Base-by-base conservation (phyloP, 495 filamentous ascomycete species). In the Penicillium nucicola region DNA sequence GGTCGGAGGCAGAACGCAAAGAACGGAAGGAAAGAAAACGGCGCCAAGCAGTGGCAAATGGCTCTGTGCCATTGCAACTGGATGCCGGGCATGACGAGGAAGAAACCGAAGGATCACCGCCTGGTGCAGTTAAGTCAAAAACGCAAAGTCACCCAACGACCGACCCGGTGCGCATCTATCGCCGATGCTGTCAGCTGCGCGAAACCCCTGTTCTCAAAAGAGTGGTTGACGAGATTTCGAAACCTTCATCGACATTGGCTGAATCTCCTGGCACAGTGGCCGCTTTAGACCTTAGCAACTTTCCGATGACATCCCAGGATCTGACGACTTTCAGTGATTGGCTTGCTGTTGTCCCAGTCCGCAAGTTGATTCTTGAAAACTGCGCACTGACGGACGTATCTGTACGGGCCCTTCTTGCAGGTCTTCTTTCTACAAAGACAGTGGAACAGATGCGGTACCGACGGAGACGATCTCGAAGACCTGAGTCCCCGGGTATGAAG, bases 81-180 rank as follows among this genome's bases (percentile, higher is more conserved):
- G 75, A 81, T 36, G 68, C 80, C 46, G 84, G 88, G 23, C 64
- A 71, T 44, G 69, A 71, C 18, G 72, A 71, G 22, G 81, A 85
- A 53, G 80, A 69, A 48, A 3, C 52, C 28, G 61, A 45, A 28
- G 37, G 57, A 13, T 53, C 66, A 42, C 57, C 63, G 10, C 65
- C 63, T 47, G 54, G 53, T 10, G 40, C 20, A 12, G 33, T 63
- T 11, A 68, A 68, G 17, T 50, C 82, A 14, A 83, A 75, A 50
- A 74, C 79, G 12, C 84, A 87, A 55, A 78, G 81, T 43, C 79
- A 78, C 25, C 90, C 92, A 0, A 97, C 92, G 4, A 96, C 87
- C 14, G 92, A 96, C 62, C 92, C 93, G 5, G 78, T 91, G 8
- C 81, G 92, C 48, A 96, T 98, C 65, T 98, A 98, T 67, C 82